Evolutionary conservation across 352 stramenopile genomes (phyloP), one percentile per base, ranked within the genome.

Genomic region (Aphanomyces astaci): DNA sequence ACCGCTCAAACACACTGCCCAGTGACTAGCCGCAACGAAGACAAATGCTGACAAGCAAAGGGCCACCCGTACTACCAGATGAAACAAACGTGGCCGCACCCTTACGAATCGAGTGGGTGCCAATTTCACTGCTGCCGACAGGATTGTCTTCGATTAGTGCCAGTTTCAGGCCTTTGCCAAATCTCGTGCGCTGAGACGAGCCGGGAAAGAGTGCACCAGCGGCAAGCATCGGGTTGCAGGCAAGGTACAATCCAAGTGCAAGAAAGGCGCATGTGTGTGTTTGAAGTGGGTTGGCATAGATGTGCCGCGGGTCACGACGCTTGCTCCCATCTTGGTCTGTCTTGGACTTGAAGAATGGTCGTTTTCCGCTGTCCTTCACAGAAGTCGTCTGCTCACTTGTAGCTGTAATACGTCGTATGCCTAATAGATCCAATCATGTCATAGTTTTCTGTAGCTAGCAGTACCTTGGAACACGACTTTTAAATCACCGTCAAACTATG

Each of bases 271-370:
- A 81, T 0, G 77, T 64, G 39, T 75, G 51, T n/a, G 70, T 73
- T n/a, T 31, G 0, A 1, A 72, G 24, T 36, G 74, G 74, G 46
- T 80, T 79, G 22, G 70, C 63, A 33, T 80, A 80, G 7, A 82
- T 31, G 46, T 80, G 74, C 13, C 56, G 64, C 24, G 74, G 72
- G 56, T 82, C 72, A 1, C 63, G 62, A 28, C 68, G 66, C 1
- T 49, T 49, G 40, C 40, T 49, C 3, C 68, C 74, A 13, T 39
- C 24, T 52, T 82, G 68, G 27, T 82, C 70, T 4, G 72, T 78
- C 30, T 80, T 78, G 67, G 73, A 76, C 25, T 81, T 67, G 0
- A 72, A 68, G 31, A n/a, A n/a, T n/a, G n/a, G n/a, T n/a, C n/a
- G n/a, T n/a, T n/a, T n/a, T n/a, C n/a, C n/a, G n/a, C n/a, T n/a